phyloP scores from a whole-genome alignment of 2,329 filamentous ascomycete species.

The Dactylellina haptotyla region DNA sequence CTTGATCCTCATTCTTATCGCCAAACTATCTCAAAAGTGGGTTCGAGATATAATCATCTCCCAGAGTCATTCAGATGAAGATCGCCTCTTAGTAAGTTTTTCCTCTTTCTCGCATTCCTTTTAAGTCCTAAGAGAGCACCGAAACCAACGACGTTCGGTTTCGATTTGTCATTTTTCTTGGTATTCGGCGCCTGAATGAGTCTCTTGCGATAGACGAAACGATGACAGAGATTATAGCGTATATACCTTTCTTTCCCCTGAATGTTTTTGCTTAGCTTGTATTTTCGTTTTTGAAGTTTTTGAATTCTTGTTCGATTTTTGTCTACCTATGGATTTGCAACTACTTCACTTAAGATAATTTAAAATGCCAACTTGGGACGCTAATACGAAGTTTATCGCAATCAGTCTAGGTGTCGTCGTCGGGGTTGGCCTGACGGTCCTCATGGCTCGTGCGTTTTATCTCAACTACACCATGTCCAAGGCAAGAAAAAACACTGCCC shows the following conservation, averaged over 20 bases:
- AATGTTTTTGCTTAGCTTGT: slow-evolving; percentile 28
- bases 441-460: slow-evolving; percentile 51
- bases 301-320: slow-evolving; percentile 9
- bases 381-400: slow-evolving; percentile 46
- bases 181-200: slow-evolving; percentile 32
- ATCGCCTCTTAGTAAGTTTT: slow-evolving; percentile 48
- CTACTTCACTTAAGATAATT: slow-evolving; percentile 8
- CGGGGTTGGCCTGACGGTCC: slow-evolving; percentile 49
- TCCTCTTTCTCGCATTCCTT: slow-evolving; percentile 9
- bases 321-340: slow-evolving; percentile 10
- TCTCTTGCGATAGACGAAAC: slow-evolving; percentile 33
- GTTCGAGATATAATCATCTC: slow-evolving; percentile 52
- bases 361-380: slow-evolving; percentile 36
- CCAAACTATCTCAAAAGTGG: slow-evolving; percentile 20
- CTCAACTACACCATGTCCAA: slow-evolving; percentile 46
- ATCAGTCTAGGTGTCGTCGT: slow-evolving; percentile 53
- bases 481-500: slow-evolving; percentile 31
- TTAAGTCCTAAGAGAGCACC: slow-evolving; percentile 18
- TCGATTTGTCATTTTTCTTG: slow-evolving; percentile 52
- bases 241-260: slow-evolving; percentile 15
- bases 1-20: slow-evolving; percentile 46
- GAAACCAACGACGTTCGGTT: slow-evolving; percentile 14
- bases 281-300: slow-evolving; percentile 31
- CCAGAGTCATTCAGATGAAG: slow-evolving; percentile 51
- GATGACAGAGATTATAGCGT: slow-evolving; percentile 53